Base-by-base conservation (phyloP, 495 filamentous ascomycete genomes). In the Neurospora pannonica region DNA sequence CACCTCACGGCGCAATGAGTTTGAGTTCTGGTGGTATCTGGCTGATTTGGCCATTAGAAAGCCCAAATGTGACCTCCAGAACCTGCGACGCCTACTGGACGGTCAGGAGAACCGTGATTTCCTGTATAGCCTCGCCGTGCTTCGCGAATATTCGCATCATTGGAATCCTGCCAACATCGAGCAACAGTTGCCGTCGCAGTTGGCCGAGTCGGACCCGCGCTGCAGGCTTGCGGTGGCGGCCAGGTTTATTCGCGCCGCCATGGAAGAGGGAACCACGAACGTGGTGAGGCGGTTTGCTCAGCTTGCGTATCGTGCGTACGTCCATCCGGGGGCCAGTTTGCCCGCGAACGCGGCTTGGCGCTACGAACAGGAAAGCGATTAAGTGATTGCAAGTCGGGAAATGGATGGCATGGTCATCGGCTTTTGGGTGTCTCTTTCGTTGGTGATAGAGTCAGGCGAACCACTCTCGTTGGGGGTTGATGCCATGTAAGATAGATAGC, bases 31-130 rank as follows among this genome's bases (percentile, higher is more conserved):
- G 94, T 86, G 89, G 77, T 83, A 86, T 6, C 83, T 97, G 36
- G 93, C 89, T 67, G 86, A 89, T 38, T 74, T 85, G 88, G 71
- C 87, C 31, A 73, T 34, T 34, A 19, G 93, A 34, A 91, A 94
- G 67, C 87, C 90, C 72, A 87, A 88, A 2, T 83, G 97, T 10
- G 78, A 76, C 5, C 85, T 84, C 8, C 54, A 67, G 54, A 67
- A 34, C 28, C 87, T 91, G 79, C 90, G 94, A 60, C 85, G 86
- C 46, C 83, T 95, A 6, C 86, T 97, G 10, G 91, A 94, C 74
- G 90, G 89, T 72, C 87, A 89, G 24, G 94, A 97, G 83, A 95
- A 95, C 78, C 90, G 94, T n/a, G 94, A 97, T 76, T 93, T 97
- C 9, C 87, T 97, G 39, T 97, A 97, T 80, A 95, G 93, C 15